Conservation (phyloP, 805 yeast species). For the Dipodascopsis uninucleata region DNA sequence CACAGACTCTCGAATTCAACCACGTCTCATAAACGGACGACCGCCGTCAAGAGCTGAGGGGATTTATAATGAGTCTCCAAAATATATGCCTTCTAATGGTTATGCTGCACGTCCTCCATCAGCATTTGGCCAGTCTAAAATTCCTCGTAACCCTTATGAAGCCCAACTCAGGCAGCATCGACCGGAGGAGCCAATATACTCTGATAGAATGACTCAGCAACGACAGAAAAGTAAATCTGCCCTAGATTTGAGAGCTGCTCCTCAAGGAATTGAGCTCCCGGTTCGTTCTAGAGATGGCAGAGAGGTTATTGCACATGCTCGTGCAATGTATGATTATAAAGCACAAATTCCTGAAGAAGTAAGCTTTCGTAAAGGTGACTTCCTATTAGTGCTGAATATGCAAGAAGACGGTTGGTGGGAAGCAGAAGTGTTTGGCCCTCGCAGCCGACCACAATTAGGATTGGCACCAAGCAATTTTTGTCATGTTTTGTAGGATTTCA, state of each 20-base stretch:
- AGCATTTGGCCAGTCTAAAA: constrained; percentile 9
- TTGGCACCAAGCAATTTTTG: constrained; percentile 61
- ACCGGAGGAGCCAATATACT: not conserved
- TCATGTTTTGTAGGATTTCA: constrained; percentile 20
- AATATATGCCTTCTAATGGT: constrained; percentile 34
- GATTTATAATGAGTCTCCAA: no score
- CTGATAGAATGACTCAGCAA: not conserved
- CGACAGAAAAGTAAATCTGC: constrained; percentile 26
- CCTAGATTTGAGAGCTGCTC: constrained; percentile 20
- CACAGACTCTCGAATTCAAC: no score
- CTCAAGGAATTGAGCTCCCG: constrained; percentile 20
- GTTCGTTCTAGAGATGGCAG: constrained; percentile 43
- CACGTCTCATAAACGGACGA: no score
- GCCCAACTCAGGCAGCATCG: constrained; percentile 18
- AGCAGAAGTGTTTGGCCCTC: constrained; percentile 48
- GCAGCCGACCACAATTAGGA: constrained; percentile 43
- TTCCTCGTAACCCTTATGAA: not conserved
- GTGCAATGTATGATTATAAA: constrained; percentile 55
- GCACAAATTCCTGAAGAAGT: constrained; percentile 62
- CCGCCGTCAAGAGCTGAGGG: no score
- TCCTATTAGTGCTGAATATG: constrained; percentile 49
- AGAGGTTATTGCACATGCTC: constrained; percentile 49
- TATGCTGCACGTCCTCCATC: constrained; percentile 29
- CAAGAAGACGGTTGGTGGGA: constrained; percentile 79
- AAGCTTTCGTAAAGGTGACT: constrained; percentile 55